These are phyloP conservation scores for Lasiodiplodia sp. DNA, from an alignment of 2,329 filamentous ascomycete genomes.

Conservation along the genomic window DNA sequence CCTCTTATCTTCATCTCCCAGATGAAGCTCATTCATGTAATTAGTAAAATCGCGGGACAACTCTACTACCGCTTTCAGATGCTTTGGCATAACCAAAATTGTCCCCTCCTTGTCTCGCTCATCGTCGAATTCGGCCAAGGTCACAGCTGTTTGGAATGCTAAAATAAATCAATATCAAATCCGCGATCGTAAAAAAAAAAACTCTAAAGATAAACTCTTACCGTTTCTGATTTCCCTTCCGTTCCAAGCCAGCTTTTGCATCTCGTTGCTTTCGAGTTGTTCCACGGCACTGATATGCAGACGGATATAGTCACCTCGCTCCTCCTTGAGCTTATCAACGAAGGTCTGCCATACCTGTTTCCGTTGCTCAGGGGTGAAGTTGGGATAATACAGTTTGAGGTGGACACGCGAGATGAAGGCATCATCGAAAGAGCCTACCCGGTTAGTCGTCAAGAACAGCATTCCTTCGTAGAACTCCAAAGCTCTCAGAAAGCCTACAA, in stretches of 20 bases:
- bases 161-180: neutral
- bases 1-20: conserved; percentile 31
- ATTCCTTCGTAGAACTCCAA: conserved; percentile 51
- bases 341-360: conserved; percentile 38
- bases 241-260: conserved; percentile 38
- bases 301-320: conserved; percentile 29
- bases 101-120: conserved; percentile 29
- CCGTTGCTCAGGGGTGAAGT: conserved; percentile 33
- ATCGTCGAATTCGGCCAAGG: conserved; percentile 33
- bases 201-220: too few relatives aligned
- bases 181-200: too few relatives aligned
- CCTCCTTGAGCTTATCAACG: conserved; percentile 35
- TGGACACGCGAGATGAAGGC: conserved; percentile 47
- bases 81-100: conserved; percentile 29
- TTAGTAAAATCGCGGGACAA: conserved; percentile 35
- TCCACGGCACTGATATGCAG: conserved; percentile 32
- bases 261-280: conserved; percentile 33
- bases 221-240: conserved; percentile 42
- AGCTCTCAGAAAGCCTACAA: conserved; percentile 42
- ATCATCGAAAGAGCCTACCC: conserved; percentile 42
- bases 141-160: conserved; percentile 38
- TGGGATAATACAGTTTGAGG: conserved; percentile 32
- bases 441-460: conserved; percentile 49
- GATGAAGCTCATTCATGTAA: conserved; percentile 32
- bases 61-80: conserved; percentile 33